Evolutionary conservation across 176 grass and related monocot species (phyloP).

Genomic region (Phragmites australis): DNA sequence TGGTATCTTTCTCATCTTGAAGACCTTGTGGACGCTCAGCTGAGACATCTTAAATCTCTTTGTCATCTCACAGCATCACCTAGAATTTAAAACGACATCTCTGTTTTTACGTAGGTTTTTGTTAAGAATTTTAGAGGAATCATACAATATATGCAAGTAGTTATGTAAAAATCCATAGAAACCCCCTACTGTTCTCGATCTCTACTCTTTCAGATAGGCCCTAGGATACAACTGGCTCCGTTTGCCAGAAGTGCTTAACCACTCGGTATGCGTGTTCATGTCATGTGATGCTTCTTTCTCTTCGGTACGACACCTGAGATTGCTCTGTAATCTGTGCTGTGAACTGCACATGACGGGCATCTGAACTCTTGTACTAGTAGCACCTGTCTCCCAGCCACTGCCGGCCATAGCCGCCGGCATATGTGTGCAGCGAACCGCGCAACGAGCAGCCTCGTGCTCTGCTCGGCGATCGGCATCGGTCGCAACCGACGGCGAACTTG

Average conservation of each 20-base stretch:
- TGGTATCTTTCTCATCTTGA: too few relatives aligned
- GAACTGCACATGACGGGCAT: neutral
- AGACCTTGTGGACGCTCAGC: too few relatives aligned
- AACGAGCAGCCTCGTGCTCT: neutral
- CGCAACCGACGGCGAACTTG: neutral
- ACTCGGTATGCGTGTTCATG: neutral
- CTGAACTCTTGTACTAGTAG: neutral
- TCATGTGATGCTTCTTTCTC: neutral
- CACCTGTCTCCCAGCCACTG: neutral
- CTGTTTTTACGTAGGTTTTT: too few relatives aligned
- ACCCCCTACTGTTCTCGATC: neutral
- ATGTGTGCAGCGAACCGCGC: neutral
- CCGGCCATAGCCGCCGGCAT: neutral
- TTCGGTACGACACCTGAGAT: neutral
- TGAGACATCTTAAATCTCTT: too few relatives aligned
- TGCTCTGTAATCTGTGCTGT: neutral
- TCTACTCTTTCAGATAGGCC: neutral
- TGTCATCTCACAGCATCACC: too few relatives aligned
- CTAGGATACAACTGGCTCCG: neutral
- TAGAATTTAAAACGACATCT: too few relatives aligned
- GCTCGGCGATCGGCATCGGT: neutral
- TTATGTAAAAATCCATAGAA: neutral
- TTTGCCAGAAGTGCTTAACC: neutral
- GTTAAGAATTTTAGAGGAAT: neutral
- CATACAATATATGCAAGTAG: neutral